Conservation (phyloP, 2,329 filamentous ascomycete species). For the Colletotrichum costaricense region DNA sequence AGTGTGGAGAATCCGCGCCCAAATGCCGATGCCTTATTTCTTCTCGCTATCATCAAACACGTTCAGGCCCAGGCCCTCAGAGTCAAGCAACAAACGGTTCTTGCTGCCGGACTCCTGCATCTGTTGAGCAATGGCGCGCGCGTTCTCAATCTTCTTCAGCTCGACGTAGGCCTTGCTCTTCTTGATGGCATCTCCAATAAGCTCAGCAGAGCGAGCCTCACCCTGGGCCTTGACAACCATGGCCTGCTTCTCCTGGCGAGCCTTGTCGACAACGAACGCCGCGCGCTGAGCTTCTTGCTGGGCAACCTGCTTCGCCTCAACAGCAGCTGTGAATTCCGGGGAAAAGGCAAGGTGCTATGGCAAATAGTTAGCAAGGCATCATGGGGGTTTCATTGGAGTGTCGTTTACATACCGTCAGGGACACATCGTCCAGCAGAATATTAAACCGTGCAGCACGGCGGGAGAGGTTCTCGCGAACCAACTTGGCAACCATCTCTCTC, state of each 20-base stretch:
- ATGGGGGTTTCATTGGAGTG: not conserved
- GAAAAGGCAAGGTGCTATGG: constrained; percentile 77
- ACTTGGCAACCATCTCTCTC: constrained; percentile 92
- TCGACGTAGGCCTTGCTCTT: constrained; percentile 98
- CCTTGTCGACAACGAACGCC: constrained; percentile 98
- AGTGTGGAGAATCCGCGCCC: constrained; percentile 57
- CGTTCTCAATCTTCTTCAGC: constrained; percentile 98
- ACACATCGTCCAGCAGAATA: constrained; percentile 97
- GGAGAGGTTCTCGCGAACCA: constrained; percentile 94
- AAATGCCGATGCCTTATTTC: constrained; percentile 49
- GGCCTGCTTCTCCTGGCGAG: constrained; percentile 98
- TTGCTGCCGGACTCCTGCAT: constrained; percentile 86
- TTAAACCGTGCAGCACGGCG: constrained; percentile 95
- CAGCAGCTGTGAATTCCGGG: constrained; percentile 78
- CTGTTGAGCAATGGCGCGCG: constrained; percentile 86
- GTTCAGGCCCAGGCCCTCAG: constrained; percentile 91
- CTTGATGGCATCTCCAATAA: constrained; percentile 99
- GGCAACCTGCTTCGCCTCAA: constrained; percentile 80
- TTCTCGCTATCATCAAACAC: constrained; percentile 71
- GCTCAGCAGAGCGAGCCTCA: constrained; percentile 96
- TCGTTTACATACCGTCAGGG: constrained; percentile 78
- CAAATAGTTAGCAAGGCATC: constrained; percentile 39
- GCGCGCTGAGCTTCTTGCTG: constrained; percentile 97
- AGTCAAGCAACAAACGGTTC: constrained; percentile 95
- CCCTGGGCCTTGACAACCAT: constrained; percentile 98